These are phyloP conservation scores for Eucalyptus polyanthemos DNA, from an alignment of 345 rosid species.

Conservation along the genomic window DNA sequence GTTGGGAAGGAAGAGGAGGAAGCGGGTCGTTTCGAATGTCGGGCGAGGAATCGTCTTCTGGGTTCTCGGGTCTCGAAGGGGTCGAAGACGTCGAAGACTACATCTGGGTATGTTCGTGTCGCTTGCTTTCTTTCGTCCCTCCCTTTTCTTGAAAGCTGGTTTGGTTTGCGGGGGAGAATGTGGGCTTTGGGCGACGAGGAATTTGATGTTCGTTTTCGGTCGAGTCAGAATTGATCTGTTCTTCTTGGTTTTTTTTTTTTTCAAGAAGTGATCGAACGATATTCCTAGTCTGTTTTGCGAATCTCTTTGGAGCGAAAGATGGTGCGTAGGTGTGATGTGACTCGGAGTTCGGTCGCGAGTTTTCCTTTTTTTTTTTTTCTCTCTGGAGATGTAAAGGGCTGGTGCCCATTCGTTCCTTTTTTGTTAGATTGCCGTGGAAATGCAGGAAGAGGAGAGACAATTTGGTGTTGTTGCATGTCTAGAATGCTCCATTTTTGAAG, in stretches of 20 bases:
- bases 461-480: not conserved
- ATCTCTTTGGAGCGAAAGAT: not conserved
- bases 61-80: constrained; percentile 20
- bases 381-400: not conserved
- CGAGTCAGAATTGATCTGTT: not conserved
- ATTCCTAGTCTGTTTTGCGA: not conserved
- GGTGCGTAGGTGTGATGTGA: not conserved
- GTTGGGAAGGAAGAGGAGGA: not conserved
- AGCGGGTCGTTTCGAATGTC: constrained; percentile 19
- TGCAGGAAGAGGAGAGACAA: not conserved
- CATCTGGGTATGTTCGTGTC: constrained; percentile 25
- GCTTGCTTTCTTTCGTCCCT: not conserved
- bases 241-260: not conserved
- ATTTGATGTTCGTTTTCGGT: not conserved
- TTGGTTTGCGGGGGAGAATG: not conserved
- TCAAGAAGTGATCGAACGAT: not conserved
- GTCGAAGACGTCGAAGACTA: constrained; percentile 58
- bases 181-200: not conserved
- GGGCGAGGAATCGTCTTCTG: constrained; percentile 24
- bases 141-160: not conserved
- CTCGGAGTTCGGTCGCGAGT: not conserved
- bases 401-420: not conserved
- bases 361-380: not conserved
- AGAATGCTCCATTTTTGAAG: not conserved
- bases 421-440: not conserved